Evolutionary conservation across 2,329 filamentous ascomycete species (phyloP).

Genomic region (Acarospora socialis): DNA sequence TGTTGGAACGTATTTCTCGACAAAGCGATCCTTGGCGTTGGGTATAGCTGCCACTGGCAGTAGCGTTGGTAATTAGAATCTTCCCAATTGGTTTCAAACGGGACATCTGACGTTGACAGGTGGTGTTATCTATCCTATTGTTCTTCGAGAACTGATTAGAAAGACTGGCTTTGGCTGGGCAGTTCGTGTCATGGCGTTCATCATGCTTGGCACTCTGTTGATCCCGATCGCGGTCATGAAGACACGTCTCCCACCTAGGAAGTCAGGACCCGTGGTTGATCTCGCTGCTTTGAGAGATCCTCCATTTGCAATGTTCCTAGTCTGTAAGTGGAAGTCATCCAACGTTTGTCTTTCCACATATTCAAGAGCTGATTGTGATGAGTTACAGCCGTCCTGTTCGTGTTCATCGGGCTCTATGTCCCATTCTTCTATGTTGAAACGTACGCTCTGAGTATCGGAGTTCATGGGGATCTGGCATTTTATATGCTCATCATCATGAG

Average conservation of each 20-base stretch:
- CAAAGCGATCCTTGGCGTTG: conserved; percentile 27
- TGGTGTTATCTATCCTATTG: conserved; percentile 28
- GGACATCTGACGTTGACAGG: no score
- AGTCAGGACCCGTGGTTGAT: conserved; percentile 19
- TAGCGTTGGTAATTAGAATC: conserved; percentile 14
- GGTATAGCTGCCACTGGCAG: conserved; percentile 31
- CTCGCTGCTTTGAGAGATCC: conserved; percentile 21
- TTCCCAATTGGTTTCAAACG: no score
- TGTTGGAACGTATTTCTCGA: conserved; percentile 28
- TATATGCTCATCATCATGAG: conserved; percentile 40
- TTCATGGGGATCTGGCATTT: conserved; percentile 30
- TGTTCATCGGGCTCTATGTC: conserved; percentile 32
- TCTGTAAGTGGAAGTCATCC: no score
- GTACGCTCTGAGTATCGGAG: conserved; percentile 26
- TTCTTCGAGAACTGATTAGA: conserved; percentile 22
- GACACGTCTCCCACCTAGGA: conserved; percentile 6
- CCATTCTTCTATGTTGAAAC: conserved; percentile 29
- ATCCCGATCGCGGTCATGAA: conserved; percentile 19
- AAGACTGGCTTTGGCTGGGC: conserved; percentile 26
- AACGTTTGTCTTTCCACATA: no score
- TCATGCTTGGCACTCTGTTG: conserved; percentile 13
- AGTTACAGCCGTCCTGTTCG: conserved; percentile 22
- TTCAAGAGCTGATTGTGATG: no score
- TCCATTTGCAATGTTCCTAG: conserved; percentile 23
- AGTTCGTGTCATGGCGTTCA: conserved; percentile 23